Evolutionary conservation across 2,329 filamentous ascomycete genomes (phyloP).

Genomic region (Paecilomyces dactylethromorphus): DNA sequence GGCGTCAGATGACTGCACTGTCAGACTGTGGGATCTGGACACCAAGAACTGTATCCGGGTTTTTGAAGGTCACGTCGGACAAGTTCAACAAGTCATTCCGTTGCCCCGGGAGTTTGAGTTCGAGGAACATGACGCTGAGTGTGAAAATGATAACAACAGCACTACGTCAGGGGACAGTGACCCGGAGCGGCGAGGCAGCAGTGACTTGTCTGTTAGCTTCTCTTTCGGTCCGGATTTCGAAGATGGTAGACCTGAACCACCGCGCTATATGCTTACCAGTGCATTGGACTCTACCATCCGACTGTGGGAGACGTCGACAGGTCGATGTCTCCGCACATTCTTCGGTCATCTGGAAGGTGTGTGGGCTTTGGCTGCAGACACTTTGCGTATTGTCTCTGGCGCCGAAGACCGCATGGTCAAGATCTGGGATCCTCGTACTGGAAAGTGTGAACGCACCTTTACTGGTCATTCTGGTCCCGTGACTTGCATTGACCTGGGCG

Average conservation of each 20-base stretch:
- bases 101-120: slow-evolving; percentile 85
- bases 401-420: slow-evolving; percentile 94
- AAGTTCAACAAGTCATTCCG: slow-evolving; percentile 84
- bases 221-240: slow-evolving; percentile 59
- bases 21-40: slow-evolving; percentile 90
- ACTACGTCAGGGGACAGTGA: slow-evolving; percentile 23
- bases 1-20: slow-evolving; percentile 85
- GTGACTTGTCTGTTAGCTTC: slow-evolving; percentile 36
- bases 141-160: slow-evolving; percentile 51
- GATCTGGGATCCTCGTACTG: slow-evolving; percentile 87
- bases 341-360: slow-evolving; percentile 96
- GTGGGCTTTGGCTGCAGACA: slow-evolving; percentile 87
- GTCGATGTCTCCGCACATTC: slow-evolving; percentile 80
- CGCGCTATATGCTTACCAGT: slow-evolving; percentile 87
- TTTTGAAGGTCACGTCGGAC: slow-evolving; percentile 86
- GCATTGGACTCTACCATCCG: slow-evolving; percentile 87
- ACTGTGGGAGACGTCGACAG: slow-evolving; percentile 81
- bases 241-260: slow-evolving; percentile 62
- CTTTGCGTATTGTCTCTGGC: slow-evolving; percentile 77
- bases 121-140: slow-evolving; percentile 59
- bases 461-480: slow-evolving; percentile 86
- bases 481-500: slow-evolving; percentile 86
- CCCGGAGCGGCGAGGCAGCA: slow-evolving; percentile 10
- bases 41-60: slow-evolving; percentile 67
- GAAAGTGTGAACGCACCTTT: slow-evolving; percentile 87